Percentiles rank a stretch among this genome's conserved stretches.
phyloP scores from a whole-genome alignment of 2,329 filamentous ascomycete species.

The Aureobasidium lini region DNA sequence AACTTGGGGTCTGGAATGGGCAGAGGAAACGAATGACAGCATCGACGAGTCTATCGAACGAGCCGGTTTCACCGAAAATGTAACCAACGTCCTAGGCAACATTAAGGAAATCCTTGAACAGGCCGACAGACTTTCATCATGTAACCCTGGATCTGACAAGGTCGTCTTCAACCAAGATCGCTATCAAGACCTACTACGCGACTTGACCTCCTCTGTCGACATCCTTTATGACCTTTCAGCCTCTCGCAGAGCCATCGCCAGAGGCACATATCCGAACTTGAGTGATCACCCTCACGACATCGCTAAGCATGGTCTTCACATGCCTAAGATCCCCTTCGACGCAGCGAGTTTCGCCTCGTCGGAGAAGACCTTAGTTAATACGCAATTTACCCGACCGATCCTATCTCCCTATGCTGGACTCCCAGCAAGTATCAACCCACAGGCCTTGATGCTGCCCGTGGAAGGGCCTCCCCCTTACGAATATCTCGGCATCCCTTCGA shows the following conservation, averaged over 20 bases:
- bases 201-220: conserved; percentile 71
- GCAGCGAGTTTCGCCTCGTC: conserved; percentile 15
- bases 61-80: conserved; percentile 66
- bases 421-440: conserved; percentile 37
- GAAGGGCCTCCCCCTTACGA: conserved; percentile 45
- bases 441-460: conserved; percentile 36
- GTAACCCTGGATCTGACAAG: conserved; percentile 30
- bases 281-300: conserved; percentile 7
- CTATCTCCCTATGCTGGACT: conserved; percentile 30
- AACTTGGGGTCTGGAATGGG: conserved; percentile 77
- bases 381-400: conserved; percentile 23
- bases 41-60: conserved; percentile 64
- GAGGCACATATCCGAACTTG: conserved; percentile 30
- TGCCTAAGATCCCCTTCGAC: conserved; percentile 6
- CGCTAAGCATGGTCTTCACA: conserved; percentile 12
- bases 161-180: conserved; percentile 57
- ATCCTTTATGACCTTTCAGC: conserved; percentile 70
- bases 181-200: conserved; percentile 66
- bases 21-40: conserved; percentile 50
- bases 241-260: conserved; percentile 46
- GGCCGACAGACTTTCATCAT: conserved; percentile 60
- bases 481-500: conserved; percentile 36
- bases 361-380: conserved; percentile 16
- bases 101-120: conserved; percentile 75
- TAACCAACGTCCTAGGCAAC: conserved; percentile 69